These are phyloP conservation scores for Salix suchowensis DNA, from an alignment of 345 rosid genomes.

Conservation along the genomic window DNA sequence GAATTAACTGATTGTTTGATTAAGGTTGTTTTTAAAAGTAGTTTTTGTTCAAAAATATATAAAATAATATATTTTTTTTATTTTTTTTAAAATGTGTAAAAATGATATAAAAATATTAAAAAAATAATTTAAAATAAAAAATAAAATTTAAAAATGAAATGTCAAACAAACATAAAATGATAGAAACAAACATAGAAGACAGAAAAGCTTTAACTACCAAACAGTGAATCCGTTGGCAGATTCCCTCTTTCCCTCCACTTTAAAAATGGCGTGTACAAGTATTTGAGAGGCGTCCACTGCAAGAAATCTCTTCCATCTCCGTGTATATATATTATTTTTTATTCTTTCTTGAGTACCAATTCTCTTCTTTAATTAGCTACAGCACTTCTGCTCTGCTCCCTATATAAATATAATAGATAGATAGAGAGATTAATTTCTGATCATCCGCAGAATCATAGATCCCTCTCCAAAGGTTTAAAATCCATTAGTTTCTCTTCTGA, in stretches of 20 bases:
- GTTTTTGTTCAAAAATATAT: no score
- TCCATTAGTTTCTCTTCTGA: conserved; percentile 8
- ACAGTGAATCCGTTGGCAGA: conserved; percentile 21
- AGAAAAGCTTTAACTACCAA: conserved; percentile 4
- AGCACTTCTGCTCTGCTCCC: neutral
- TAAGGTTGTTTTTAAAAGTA: no score
- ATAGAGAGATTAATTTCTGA: neutral
- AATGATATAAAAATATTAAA: no score
- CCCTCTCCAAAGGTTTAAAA: conserved; percentile 20
- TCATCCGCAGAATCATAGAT: conserved; percentile 24
- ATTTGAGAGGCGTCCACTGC: conserved; percentile 39
- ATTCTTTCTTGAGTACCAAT: neutral
- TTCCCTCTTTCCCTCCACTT: neutral
- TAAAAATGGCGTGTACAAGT: conserved; percentile 14
- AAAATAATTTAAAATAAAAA: no score
- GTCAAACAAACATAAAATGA: neutral
- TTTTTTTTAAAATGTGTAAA: no score
- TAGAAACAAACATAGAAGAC: conserved; percentile 3
- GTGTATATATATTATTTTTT: neutral
- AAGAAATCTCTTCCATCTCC: conserved; percentile 32
- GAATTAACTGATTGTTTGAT: no score
- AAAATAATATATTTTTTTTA: no score
- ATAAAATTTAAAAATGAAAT: no score
- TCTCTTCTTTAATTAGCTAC: neutral
- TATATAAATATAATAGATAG: neutral